Conservation (phyloP, 192 early-diverging fungal species). For the Entomortierella chlamydospora region DNA sequence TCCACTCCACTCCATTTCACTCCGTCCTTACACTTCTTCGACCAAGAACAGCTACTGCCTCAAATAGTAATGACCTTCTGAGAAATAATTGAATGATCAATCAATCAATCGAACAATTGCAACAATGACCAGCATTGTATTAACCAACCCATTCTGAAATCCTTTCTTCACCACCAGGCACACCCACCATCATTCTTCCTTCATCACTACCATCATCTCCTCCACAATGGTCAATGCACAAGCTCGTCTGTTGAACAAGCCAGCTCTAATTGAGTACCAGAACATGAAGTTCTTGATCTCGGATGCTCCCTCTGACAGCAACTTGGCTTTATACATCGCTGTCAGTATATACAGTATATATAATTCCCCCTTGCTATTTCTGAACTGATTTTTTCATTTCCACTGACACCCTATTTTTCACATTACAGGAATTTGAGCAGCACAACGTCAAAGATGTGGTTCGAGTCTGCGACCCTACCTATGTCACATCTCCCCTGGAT, state of each 20-base stretch:
- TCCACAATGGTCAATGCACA: background rate
- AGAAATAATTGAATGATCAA: background rate
- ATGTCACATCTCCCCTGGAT: conserved; percentile 64
- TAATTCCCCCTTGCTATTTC: background rate
- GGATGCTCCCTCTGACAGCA: conserved; percentile 81
- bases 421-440: conserved; percentile 70
- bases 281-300: conserved; percentile 80
- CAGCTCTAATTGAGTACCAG: conserved; percentile 75
- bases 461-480: conserved; percentile 90
- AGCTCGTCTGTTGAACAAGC: conserved; percentile 64
- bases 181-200: too few relatives aligned
- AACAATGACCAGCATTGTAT: background rate
- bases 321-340: conserved; percentile 72
- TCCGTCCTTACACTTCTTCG: background rate
- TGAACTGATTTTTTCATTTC: background rate
- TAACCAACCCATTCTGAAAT: background rate
- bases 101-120: background rate
- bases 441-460: conserved; percentile 81
- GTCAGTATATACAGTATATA: conserved; percentile 54
- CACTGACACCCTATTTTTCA: background rate
- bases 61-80: background rate
- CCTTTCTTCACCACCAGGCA: background rate
- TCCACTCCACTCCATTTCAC: background rate
- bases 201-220: too few relatives aligned
- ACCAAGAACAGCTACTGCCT: too few relatives aligned